Base-by-base conservation (phyloP, 108 stramenopile genomes). In the Fragilariopsis cylindrus region DNA sequence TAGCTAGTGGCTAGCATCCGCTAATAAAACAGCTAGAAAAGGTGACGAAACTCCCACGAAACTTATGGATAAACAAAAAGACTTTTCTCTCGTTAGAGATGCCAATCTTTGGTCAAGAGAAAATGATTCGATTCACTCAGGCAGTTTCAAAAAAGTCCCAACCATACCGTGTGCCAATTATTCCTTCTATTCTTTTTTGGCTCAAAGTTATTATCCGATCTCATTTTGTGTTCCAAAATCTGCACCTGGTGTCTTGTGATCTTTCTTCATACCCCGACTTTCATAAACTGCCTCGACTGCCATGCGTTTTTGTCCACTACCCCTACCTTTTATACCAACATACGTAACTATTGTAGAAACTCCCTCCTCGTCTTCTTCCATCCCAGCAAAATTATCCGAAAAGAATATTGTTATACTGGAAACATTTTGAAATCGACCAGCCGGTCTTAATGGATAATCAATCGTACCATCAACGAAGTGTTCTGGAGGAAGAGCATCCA, bases 291-390 rank as follows among this genome's bases (percentile, higher is more conserved):
- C 76, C 42, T 95, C 87, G 5, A 95, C 94, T 6, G 85, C 90
- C 69, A 80, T 64, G 9, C 92, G 86, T 65, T 86, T 90, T 62
- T 81, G 72, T 42, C 82, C 75, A 55, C 86, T 91, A 4, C 94
- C 94, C 66, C 88, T 89, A 5, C 94, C 94, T 71, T 95, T 95
- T 60, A 95, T 74, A 11, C 94, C 94, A 42, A 95, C 82, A 72
- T 85, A 95, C 4, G 87, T 92, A 41, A 95, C 82, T 55, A 90
- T 80, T 9, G 94, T 93, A 2, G 82, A 76, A 4, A 81, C 66
- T 5, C 78, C 72, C 47, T 84, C 88, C 7, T 79, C 82, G n/a
- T 82, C 84, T 47, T 74, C 74, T 18, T 85, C 81, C 15, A 7
- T 11, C 4, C 8, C 73, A 6, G 65, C 77, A 74, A 84, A 87